Evolutionary conservation across 108 stramenopile genomes (phyloP), one percentile per base, ranked within the genome.

Genomic region (Skeletonema tropicum): DNA sequence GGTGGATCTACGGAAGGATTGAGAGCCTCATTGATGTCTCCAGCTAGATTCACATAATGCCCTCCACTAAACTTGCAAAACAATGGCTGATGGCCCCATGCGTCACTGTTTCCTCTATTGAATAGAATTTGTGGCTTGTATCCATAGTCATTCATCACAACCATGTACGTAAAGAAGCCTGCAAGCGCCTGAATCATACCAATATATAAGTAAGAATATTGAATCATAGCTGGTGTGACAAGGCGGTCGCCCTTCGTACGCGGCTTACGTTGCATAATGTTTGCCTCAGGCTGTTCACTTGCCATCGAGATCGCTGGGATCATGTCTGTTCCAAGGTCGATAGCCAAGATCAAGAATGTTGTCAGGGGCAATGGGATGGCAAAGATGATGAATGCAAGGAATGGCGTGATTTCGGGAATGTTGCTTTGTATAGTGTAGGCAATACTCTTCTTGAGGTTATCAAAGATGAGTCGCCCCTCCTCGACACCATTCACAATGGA

Each of bases 401-500:
- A 71, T 23, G 80, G 75, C 5, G 70, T 60, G 68, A 83, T 74
- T 70, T 90, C 89, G 30, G 90, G 89, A 66, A 88, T 75, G 73
- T 84, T 89, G 25, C 60, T 63, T 8, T 83, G 70, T 9, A 93
- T 85, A 3, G 87, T 88, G 79, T 72, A 77, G 2, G 77, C 71
- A 38, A 77, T 69, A 11, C 30, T 60, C 82, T 94, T 94, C 72
- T 89, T 88, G 57, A 94, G 67, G 73, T 94, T 94, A 62, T 86
- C 90, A 80, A 91, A 92, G 64, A 92, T 88, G 26, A 88, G 66
- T 15, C 86, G 85, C 2, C 93, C 93, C 48, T 92, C 89, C 74
- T 88, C 87, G 23, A 94, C 77, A 6, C 88, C 91, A 31, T 61
- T 71, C 13, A 90, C 91, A 71, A 94, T 90, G 23, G 90, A 85